These are phyloP conservation scores for Aspergillus sp. DNA, from an alignment of 2,329 filamentous ascomycete species.

Conservation along the genomic window DNA sequence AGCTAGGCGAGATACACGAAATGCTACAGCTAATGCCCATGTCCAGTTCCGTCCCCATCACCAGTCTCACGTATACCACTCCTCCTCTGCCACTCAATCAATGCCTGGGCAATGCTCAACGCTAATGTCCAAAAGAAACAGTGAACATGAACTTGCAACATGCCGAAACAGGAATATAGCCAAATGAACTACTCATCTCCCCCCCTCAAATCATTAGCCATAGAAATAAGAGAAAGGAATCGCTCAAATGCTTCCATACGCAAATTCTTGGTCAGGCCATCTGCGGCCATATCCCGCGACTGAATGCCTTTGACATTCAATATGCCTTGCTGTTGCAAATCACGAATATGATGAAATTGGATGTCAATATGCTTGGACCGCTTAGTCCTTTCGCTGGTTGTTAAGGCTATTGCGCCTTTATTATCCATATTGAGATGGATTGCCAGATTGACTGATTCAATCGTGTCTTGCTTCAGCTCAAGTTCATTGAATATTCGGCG, in stretches of 20 bases:
- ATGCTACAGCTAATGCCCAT: no score
- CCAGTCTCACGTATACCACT: no score
- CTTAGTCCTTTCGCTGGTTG: not conserved
- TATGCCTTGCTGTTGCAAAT: constrained; percentile 2
- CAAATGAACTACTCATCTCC: no score
- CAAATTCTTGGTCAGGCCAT: not conserved
- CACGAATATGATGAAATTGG: not conserved
- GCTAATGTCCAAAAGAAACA: no score
- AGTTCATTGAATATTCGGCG: not conserved
- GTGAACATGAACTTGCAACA: no score
- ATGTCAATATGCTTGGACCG: not conserved
- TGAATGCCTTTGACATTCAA: not conserved
- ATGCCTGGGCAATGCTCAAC: no score
- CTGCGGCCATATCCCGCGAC: not conserved
- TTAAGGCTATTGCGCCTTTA: not conserved
- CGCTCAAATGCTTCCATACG: not conserved
- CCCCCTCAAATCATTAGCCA: no score
- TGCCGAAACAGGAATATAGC: no score
- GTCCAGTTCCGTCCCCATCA: no score
- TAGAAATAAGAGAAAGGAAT: not conserved
- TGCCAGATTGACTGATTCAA: not conserved
- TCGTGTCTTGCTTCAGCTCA: no score
- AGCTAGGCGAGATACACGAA: no score
- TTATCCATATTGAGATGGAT: not conserved
- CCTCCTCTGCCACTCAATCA: no score